These are phyloP conservation scores for Taxillus chinensis DNA, from an alignment of 164 flowering plant species.

Conservation along the genomic window DNA sequence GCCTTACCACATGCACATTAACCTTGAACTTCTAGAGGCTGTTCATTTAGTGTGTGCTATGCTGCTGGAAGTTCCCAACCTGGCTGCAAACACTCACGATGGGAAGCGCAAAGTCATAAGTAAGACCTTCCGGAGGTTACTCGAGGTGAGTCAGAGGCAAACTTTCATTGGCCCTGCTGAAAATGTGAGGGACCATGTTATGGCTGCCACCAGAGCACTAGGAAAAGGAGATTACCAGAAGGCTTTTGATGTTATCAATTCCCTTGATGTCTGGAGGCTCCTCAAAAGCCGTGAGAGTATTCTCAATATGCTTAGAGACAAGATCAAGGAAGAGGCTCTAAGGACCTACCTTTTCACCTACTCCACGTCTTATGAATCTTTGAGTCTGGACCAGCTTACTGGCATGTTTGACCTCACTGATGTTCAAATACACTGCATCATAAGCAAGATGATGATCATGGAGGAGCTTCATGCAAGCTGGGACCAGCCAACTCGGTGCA, in stretches of 20 bases:
- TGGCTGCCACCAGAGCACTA: conserved; percentile 89
- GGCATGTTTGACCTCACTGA: conserved; percentile 77
- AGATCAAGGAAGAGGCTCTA: conserved; percentile 86
- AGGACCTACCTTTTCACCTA: conserved; percentile 81
- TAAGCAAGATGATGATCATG: conserved; percentile 85
- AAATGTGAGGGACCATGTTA: conserved; percentile 83
- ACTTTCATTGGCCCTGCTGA: conserved; percentile 91
- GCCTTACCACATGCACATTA: conserved; percentile 99
- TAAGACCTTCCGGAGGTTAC: conserved; percentile 70
- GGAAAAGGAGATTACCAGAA: conserved; percentile 64
- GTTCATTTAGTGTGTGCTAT: conserved; percentile 87
- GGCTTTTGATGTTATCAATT: conserved; percentile 57
- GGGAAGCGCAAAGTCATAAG: conserved; percentile 78
- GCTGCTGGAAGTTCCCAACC: conserved; percentile 96
- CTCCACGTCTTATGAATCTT: conserved; percentile 54
- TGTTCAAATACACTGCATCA: conserved; percentile 41
- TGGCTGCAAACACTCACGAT: conserved; percentile 73
- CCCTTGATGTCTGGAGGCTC: conserved; percentile 84
- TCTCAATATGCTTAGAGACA: conserved; percentile 69
- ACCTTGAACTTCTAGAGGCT: conserved; percentile 89
- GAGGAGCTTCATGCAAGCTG: conserved; percentile 92
- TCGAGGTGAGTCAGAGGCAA: conserved; percentile 80
- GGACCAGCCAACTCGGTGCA: conserved; percentile 78
- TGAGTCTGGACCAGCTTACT: conserved; percentile 64
- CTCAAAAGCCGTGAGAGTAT: conserved; percentile 49